phyloP scores from a whole-genome alignment of 768 basidiomycete genomes.

The Royoungia palumana region DNA sequence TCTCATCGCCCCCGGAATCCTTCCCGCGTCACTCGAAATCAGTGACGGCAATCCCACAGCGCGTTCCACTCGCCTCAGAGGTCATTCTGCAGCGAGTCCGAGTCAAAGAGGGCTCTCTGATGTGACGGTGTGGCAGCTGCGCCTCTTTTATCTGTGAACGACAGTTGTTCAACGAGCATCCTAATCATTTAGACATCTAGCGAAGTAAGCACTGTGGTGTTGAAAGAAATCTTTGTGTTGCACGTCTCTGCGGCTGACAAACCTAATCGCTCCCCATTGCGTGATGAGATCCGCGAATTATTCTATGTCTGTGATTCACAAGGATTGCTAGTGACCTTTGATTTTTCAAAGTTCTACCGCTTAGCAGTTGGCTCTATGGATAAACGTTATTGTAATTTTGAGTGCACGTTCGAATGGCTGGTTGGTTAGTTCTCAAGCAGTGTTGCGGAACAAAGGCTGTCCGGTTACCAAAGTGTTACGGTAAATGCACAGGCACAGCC shows the following conservation, averaged over 20 bases:
- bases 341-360: too few relatives aligned
- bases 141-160: slow-evolving; percentile 18
- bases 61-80: slow-evolving; percentile 22
- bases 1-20: slow-evolving; percentile 35
- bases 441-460: not conserved
- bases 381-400: too few relatives aligned
- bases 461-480: too few relatives aligned
- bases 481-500: slow-evolving; percentile 16
- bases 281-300: too few relatives aligned
- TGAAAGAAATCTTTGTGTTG: too few relatives aligned
- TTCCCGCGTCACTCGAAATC: slow-evolving; percentile 42
- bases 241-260: too few relatives aligned
- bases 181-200: slow-evolving; percentile 34
- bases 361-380: too few relatives aligned
- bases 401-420: too few relatives aligned
- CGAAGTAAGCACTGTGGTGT: slow-evolving; percentile 13
- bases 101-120: slow-evolving; percentile 11
- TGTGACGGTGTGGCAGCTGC: slow-evolving; percentile 33
- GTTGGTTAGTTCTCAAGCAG: too few relatives aligned
- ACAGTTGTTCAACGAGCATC: slow-evolving; percentile 39
- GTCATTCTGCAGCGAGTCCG: slow-evolving; percentile 25
- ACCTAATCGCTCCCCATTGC: too few relatives aligned
- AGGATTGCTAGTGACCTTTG: too few relatives aligned
- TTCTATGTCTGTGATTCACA: too few relatives aligned
- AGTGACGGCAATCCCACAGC: slow-evolving; percentile 30